Percentiles rank a stretch among this genome's conserved stretches.
These are phyloP conservation scores for Dioscorea zingiberensis DNA, from an alignment of 106 monocot species.

Conservation along the genomic window DNA sequence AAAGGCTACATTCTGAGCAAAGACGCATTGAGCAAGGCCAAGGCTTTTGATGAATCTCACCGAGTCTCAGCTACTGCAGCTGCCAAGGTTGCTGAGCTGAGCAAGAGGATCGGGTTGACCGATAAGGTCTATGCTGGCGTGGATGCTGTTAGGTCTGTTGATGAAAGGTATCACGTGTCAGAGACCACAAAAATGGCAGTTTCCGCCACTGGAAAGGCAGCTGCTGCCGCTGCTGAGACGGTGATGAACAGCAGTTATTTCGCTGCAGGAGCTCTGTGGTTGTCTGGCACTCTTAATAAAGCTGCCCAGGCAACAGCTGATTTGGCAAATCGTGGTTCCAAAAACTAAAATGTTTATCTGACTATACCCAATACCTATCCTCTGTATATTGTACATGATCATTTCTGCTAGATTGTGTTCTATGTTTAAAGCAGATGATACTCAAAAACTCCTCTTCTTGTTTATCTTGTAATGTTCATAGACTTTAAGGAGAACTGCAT, in stretches of 20 bases:
- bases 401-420: neutral
- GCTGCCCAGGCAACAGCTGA: slow-evolving; percentile 71
- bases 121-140: slow-evolving; percentile 65
- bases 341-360: neutral
- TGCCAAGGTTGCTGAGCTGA: slow-evolving; percentile 62
- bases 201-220: slow-evolving; percentile 54
- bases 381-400: neutral
- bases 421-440: no score
- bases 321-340: slow-evolving; percentile 29
- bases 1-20: slow-evolving; percentile 67
- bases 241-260: slow-evolving; percentile 90
- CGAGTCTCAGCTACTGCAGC: slow-evolving; percentile 60
- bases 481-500: no score
- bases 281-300: slow-evolving; percentile 61
- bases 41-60: slow-evolving; percentile 63
- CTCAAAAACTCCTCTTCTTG: no score
- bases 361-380: neutral
- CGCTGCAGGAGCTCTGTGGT: slow-evolving; percentile 66
- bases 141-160: slow-evolving; percentile 39
- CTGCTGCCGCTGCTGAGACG: slow-evolving; percentile 34
- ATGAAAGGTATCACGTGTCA: slow-evolving; percentile 56
- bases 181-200: slow-evolving; percentile 55
- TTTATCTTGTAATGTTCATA: no score
- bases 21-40: slow-evolving; percentile 73
- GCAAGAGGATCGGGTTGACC: slow-evolving; percentile 64